phyloP scores from a whole-genome alignment of 192 early-diverging fungal species.

The Radiomyces spectabilis region DNA sequence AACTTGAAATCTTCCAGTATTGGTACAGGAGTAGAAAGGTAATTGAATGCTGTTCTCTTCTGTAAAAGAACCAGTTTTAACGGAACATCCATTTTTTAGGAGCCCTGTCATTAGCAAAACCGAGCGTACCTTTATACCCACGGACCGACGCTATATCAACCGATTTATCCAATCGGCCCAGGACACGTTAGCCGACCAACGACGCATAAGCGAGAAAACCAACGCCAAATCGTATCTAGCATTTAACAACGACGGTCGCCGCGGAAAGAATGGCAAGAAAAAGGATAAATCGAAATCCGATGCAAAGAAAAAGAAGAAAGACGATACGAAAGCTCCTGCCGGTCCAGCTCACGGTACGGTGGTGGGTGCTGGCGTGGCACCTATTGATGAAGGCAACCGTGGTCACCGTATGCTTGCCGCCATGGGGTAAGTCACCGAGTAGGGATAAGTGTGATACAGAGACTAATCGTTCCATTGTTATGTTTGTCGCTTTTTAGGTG shows the following conservation, averaged over 20 bases:
- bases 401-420: slow-evolving; percentile 61
- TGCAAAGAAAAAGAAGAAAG: no score
- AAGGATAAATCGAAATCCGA: no score
- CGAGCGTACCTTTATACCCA: slow-evolving; percentile 31
- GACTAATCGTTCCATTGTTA: background rate
- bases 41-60: no score
- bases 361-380: slow-evolving; percentile 44
- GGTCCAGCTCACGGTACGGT: slow-evolving; percentile 38
- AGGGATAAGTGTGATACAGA: no score
- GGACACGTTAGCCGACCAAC: slow-evolving; percentile 15
- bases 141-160: slow-evolving; percentile 31
- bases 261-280: background rate
- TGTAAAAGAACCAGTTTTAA: no score
- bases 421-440: slow-evolving; percentile 46
- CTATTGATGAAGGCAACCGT: slow-evolving; percentile 49
- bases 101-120: slow-evolving; percentile 39
- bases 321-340: background rate
- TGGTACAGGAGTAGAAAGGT: slow-evolving; percentile 31
- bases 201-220: slow-evolving; percentile 1
- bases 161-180: slow-evolving; percentile 30
- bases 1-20: slow-evolving; percentile 37
- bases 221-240: no score
- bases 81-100: no score
- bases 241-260: no score
- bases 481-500: slow-evolving; percentile 24